Evolutionary conservation across 306 rosid genomes (phyloP), one percentile per base, ranked within the genome.

Genomic region (Cucurbita ficifolia): DNA sequence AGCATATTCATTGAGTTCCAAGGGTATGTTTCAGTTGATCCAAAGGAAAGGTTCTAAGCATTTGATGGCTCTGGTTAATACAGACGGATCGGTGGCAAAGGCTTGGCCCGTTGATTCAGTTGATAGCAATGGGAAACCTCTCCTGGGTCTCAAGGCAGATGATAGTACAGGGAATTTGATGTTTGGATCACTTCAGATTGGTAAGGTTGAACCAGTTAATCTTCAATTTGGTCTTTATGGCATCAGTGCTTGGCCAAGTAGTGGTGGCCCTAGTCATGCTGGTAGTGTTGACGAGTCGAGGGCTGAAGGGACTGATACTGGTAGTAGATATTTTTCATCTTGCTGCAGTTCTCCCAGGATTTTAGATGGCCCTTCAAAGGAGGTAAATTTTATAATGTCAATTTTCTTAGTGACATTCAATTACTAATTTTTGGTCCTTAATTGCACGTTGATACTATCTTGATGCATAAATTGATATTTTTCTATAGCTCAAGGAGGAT

Each of bases 211-310:
- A 79, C 92, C 87, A 58, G 92, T 94, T 76, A 90, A 94, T 89
- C 91, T 94, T 85, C 98, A 83, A 80, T 94, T 94, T 86, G 98
- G 98, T 72, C 88, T 87, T 50, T 94, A 90, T 58, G 98, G 98
- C 76, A 81, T 94, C 82, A 90, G 96, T 48, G 97, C 98, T 69
- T 94, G 97, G 98, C 92, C 98, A 33, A 86, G 80, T 68, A 94
- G 82, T 83, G 91, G 98, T 58, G 97, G 94, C 60, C 85, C 98
- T 33, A 94, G 98, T 81, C 81, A 13, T 76, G 96, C 98, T 17
- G 97, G 97, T 75, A 94, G 98, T 75, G 79, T 85, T 53, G 98
- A 93, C 13, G 98, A 89, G 86, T 87, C 90, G 3, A 87, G 88
- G 81, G 94, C 87, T 35, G 98, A 94, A 57, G 90, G 85, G 43